Conservation (phyloP, 225 moss, liverwort and hornwort species). For the Ulota crispa region DNA sequence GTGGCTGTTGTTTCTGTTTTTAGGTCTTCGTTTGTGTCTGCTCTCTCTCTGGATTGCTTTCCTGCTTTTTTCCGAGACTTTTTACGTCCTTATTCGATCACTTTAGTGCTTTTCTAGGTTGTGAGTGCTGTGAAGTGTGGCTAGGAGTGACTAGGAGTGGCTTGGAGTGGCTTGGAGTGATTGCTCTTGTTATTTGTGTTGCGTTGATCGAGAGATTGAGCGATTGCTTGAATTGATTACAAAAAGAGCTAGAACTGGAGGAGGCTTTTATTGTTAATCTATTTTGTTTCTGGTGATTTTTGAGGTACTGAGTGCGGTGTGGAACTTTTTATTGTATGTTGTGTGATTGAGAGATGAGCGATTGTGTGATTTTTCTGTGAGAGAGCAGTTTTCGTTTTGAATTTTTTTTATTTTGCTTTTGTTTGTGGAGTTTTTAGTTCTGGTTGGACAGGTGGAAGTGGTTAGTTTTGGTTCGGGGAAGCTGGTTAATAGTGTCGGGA, state of each 20-base stretch:
- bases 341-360: neutral
- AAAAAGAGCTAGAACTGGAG: neutral
- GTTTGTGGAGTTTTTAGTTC: neutral
- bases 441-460: neutral
- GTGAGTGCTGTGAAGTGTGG: neutral
- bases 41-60: neutral
- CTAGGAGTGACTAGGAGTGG: too few relatives aligned
- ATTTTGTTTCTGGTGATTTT: neutral
- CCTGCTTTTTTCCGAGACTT: neutral
- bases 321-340: neutral
- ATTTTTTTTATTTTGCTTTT: neutral
- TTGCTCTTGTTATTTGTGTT: neutral
- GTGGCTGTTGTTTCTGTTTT: neutral
- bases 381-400: neutral
- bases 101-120: neutral
- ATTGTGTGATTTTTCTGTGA: neutral
- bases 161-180: neutral
- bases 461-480: neutral
- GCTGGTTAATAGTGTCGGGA: neutral
- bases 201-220: neutral
- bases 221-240: neutral
- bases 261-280: neutral
- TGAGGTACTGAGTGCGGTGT: neutral
- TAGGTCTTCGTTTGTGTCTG: neutral
- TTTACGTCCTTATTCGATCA: neutral